These are phyloP conservation scores for Aspergillus neotritici DNA, from an alignment of 2,329 filamentous ascomycete species.

Conservation along the genomic window DNA sequence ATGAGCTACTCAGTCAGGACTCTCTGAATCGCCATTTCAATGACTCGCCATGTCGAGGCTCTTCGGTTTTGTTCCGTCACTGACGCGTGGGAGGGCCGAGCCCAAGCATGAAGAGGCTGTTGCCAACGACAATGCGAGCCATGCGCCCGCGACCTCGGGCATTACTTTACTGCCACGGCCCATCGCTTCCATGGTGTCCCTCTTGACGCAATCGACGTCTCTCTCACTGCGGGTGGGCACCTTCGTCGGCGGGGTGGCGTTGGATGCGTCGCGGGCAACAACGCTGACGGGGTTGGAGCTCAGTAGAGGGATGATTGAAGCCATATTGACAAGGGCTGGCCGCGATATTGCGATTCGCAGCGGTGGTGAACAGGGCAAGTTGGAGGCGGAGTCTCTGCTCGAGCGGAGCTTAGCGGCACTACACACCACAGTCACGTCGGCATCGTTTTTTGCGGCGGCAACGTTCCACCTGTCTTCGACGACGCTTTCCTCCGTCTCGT, in stretches of 20 bases:
- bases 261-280: conserved; percentile 41
- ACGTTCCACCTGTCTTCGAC: conserved; percentile 43
- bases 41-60: conserved; percentile 16
- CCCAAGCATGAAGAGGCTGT: conserved; percentile 3
- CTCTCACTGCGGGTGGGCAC: conserved; percentile 41
- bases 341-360: conserved; percentile 40
- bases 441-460: conserved; percentile 44
- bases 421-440: conserved; percentile 42
- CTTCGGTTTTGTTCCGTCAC: conserved; percentile 11
- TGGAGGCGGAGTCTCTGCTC: conserved; percentile 41
- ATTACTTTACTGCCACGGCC: conserved; percentile 39
- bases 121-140: conserved; percentile 10
- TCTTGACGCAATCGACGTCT: conserved; percentile 42
- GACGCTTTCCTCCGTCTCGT: conserved; percentile 38
- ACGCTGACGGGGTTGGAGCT: conserved; percentile 43
- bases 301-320: conserved; percentile 42
- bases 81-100: conserved; percentile 9
- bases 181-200: conserved; percentile 41
- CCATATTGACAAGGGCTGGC: conserved; percentile 40
- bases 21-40: background rate
- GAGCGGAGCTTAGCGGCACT: conserved; percentile 43
- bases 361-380: conserved; percentile 44
- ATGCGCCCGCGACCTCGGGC: conserved; percentile 25
- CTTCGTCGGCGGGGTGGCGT: conserved; percentile 39
- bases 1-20: background rate